These are phyloP conservation scores for Phlebiopsis flavidoalba DNA, from an alignment of 768 basidiomycete species.

Conservation along the genomic window DNA sequence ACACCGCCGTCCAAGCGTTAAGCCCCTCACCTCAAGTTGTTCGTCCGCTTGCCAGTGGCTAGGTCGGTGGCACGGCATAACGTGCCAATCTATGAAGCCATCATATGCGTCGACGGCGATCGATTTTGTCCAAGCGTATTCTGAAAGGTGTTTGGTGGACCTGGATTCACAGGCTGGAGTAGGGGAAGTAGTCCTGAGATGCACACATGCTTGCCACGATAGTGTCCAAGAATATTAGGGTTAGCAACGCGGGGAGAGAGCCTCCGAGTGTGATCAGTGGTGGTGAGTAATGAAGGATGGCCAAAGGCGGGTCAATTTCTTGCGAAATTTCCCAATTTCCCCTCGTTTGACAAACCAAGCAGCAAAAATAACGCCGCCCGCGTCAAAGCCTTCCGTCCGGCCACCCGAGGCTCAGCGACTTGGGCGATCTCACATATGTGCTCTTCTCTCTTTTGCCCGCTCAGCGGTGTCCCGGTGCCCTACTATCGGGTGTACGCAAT, in stretches of 20 bases:
- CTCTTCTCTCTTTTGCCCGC: too few species aligned
- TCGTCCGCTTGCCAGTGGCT: slow-evolving; percentile 77
- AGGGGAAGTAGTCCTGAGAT: slow-evolving; percentile 88
- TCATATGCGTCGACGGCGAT: slow-evolving; percentile 92
- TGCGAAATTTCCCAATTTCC: background rate
- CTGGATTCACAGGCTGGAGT: slow-evolving; percentile 88
- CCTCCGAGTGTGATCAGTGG: slow-evolving; percentile 1
- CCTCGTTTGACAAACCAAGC: background rate
- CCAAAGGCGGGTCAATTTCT: background rate
- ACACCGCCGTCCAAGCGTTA: background rate
- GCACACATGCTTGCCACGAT: slow-evolving; percentile 77
- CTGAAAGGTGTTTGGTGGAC: slow-evolving; percentile 69
- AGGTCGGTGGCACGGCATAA: slow-evolving; percentile 86
- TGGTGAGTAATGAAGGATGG: background rate
- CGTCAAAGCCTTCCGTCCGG: background rate
- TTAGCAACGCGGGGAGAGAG: background rate
- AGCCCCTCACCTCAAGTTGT: slow-evolving; percentile 59
- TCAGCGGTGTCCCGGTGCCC: too few species aligned
- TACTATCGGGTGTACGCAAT: too few species aligned
- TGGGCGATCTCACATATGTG: background rate
- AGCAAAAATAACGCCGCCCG: slow-evolving; percentile 9
- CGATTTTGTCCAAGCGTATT: slow-evolving; percentile 78
- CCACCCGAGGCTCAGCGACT: too few species aligned
- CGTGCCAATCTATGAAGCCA: slow-evolving; percentile 88
- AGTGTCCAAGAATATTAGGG: background rate